A percentile compares a stretch with the other conserved stretches of the same genome.
These are phyloP conservation scores for Venustampulla echinocandica DNA, from an alignment of 495 filamentous ascomycete genomes.

Conservation along the genomic window DNA sequence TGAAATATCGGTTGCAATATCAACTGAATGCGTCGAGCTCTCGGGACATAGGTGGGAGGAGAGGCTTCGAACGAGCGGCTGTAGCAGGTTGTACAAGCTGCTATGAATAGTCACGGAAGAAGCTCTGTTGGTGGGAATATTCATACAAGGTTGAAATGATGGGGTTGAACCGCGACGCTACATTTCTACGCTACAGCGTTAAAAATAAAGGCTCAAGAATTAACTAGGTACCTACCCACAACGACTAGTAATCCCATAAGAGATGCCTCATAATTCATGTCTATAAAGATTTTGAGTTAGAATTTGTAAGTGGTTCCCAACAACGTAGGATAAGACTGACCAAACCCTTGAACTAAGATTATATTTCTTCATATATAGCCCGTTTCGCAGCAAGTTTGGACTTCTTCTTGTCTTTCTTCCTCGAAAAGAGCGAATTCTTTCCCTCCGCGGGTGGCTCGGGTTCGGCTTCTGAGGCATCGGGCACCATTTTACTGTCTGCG, in stretches of 20 bases:
- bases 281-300: neutral
- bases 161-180: neutral
- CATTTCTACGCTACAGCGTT: neutral
- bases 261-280: conserved; percentile 1
- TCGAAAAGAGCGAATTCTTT: neutral
- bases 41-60: neutral
- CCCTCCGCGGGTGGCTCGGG: neutral
- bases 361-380: conserved; percentile 1
- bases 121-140: neutral
- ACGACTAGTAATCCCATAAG: neutral
- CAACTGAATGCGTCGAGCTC: neutral
- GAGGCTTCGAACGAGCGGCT: neutral
- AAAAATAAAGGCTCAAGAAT: neutral
- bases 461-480: neutral
- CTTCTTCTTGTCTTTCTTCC: conserved; percentile 2
- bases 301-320: neutral
- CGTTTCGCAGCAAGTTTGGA: conserved; percentile 2
- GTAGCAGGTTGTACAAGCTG: neutral
- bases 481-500: neutral
- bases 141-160: neutral
- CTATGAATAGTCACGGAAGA: neutral
- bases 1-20: neutral
- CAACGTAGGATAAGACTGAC: neutral
- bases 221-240: neutral
- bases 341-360: neutral